These are phyloP conservation scores for Boletus tomentosulus DNA, from an alignment of 768 basidiomycete species.

Conservation along the genomic window DNA sequence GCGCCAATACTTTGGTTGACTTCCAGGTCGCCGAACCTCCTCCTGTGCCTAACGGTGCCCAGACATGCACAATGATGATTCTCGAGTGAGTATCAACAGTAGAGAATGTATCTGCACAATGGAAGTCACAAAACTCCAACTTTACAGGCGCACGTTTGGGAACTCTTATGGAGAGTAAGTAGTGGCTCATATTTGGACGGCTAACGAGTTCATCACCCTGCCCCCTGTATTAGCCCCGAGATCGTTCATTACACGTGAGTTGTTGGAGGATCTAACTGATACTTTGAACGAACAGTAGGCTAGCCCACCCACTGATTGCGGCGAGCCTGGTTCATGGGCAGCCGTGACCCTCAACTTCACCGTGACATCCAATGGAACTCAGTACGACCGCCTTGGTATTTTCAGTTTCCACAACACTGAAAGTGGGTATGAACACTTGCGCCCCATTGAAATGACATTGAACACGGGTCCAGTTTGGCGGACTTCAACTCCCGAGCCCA, in stretches of 20 bases:
- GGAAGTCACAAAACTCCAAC: neutral
- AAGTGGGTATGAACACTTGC: conserved; percentile 40
- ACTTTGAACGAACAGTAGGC: neutral
- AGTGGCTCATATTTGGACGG: neutral
- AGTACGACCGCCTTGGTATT: conserved; percentile 67
- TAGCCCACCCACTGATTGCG: conserved; percentile 73
- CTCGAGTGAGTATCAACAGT: conserved; percentile 45
- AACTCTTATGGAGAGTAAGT: conserved; percentile 65
- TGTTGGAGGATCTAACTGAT: neutral
- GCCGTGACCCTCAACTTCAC: conserved; percentile 75
- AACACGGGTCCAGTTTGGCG: conserved; percentile 55
- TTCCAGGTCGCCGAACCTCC: conserved; percentile 77
- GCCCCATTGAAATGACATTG: neutral
- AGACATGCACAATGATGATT: conserved; percentile 62
- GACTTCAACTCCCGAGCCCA: conserved; percentile 77
- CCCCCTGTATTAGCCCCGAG: conserved; percentile 45
- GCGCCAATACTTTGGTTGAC: conserved; percentile 36
- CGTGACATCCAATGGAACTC: conserved; percentile 72
- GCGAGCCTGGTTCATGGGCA: conserved; percentile 66
- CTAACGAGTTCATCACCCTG: no score
- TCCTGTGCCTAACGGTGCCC: conserved; percentile 54
- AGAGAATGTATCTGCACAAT: neutral
- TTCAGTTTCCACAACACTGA: conserved; percentile 79
- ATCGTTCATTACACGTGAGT: conserved; percentile 58
- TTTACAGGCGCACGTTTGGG: conserved; percentile 61